These are phyloP conservation scores for Hyaloperonospora arabidopsidis DNA, from an alignment of 352 stramenopile genomes.

Conservation along the genomic window DNA sequence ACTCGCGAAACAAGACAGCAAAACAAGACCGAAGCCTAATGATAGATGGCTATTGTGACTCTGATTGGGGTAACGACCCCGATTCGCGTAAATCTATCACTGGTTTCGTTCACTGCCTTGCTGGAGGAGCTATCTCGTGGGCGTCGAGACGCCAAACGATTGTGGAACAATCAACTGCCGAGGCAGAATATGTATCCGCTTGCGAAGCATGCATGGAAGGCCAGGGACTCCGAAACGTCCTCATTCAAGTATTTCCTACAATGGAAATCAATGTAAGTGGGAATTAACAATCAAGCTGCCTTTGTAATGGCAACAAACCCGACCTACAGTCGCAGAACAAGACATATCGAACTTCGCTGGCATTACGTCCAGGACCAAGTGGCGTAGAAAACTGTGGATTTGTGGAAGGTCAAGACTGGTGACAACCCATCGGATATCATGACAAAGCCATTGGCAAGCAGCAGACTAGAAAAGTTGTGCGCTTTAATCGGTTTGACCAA, in stretches of 20 bases:
- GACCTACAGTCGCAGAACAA: constrained; percentile 5
- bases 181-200: constrained; percentile 16
- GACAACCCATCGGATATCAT: constrained; percentile 8
- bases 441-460: constrained; percentile 4
- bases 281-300: constrained; percentile 19
- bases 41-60: not conserved
- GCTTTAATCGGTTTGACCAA: not conserved
- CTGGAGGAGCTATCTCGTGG: constrained; percentile 11
- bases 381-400: not conserved
- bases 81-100: constrained; percentile 12
- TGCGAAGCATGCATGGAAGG: constrained; percentile 14
- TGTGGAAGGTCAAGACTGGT: constrained; percentile 6
- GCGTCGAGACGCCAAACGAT: constrained; percentile 11
- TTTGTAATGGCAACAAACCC: constrained; percentile 13
- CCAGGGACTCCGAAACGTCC: constrained; percentile 2
- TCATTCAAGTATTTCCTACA: constrained; percentile 9
- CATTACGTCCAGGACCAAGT: constrained; percentile 18
- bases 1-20: not conserved
- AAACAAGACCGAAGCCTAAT: too few relatives aligned
- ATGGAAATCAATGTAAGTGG: constrained; percentile 1
- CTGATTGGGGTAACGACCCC: constrained; percentile 9
- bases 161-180: constrained; percentile 13
- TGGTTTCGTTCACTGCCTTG: constrained; percentile 5
- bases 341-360: constrained; percentile 12
- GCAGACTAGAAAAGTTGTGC: not conserved